phyloP scores from a whole-genome alignment of 371 early-diverging fungal genomes.

The Apophysomyces variabilis region DNA sequence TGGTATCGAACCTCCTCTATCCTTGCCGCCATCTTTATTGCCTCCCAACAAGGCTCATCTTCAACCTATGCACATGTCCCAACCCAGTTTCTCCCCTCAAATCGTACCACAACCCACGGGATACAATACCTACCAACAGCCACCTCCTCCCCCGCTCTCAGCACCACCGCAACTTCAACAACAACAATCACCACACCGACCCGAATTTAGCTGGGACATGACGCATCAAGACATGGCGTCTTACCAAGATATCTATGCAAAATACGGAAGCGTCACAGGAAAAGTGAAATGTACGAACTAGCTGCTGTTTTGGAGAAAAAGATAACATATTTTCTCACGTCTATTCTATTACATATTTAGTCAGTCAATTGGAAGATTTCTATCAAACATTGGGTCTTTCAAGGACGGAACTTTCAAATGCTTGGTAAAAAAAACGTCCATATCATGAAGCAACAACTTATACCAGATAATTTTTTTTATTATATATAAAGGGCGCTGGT shows the following conservation, averaged over 20 bases:
- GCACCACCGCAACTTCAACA: constrained; percentile 9
- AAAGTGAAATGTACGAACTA: constrained; percentile 49
- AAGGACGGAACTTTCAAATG: constrained; percentile 46
- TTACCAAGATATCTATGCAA: constrained; percentile 54
- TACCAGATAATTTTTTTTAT: not conserved
- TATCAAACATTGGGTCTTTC: constrained; percentile 49
- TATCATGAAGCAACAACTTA: not conserved
- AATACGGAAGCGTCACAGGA: constrained; percentile 41
- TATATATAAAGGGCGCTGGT: constrained; percentile 35
- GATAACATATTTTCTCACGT: not conserved
- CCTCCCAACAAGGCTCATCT: constrained; percentile 55
- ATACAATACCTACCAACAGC: not conserved
- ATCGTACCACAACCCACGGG: constrained; percentile 31
- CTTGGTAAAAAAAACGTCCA: constrained; percentile 31
- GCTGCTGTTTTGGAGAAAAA: not conserved
- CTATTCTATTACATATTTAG: constrained; percentile 18
- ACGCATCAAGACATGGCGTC: constrained; percentile 56
- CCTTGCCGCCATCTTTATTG: constrained; percentile 51
- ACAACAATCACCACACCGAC: constrained; percentile 5
- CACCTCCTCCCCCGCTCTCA: not conserved
- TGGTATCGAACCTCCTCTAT: constrained; percentile 52
- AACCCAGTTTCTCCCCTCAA: constrained; percentile 1
- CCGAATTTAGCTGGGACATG: constrained; percentile 66
- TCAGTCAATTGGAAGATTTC: constrained; percentile 53
- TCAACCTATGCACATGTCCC: constrained; percentile 17